Base-by-base conservation (phyloP, 306 rosid genomes). In the Elaeagnus macrophylla region DNA sequence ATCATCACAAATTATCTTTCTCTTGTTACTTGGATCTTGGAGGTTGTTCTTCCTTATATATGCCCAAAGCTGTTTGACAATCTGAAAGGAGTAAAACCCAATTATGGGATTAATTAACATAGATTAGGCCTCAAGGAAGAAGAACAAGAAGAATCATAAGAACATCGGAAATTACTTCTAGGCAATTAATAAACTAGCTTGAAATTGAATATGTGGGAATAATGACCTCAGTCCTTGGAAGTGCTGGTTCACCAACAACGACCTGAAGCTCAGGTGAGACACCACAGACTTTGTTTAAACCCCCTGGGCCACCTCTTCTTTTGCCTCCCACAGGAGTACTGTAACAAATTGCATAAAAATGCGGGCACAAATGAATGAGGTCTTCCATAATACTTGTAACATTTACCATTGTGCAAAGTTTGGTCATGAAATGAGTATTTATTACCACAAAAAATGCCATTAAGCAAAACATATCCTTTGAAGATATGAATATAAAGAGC, bases 11-110 rank as follows among this genome's bases (percentile, higher is more conserved):
- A 86, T 86, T 46, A 86, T 86, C 74, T 86, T 86, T 73, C 95
- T 81, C 71, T 86, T 86, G 74, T 86, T 86, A 71, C 84, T 77
- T 12, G 95, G 93, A 76, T 86, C 95, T 75, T 86, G 95, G 67
- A 86, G 95, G 62, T 86, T 83, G 77, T 86, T 77, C 57, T 83
- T 86, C 82, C 83, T 83, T 76, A 86, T 86, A 76, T 86, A 86
- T 39, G 95, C 95, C 95, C 95, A 86, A 45, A 86, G 93, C 73
- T 86, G 95, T 78, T 70, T 86, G 66, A 86, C 95, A 68, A 86
- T 86, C 95, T 86, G 83, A 50, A 53, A 58, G 20, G 42, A 59
- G 50, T 61, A 67, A 16, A 52, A n/a, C 14, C 36, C 17, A 51
- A 47, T 15, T 51, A 50, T 40, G 7, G 2, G 37, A 57, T 20